These are phyloP conservation scores for Calycina herbarum DNA, from an alignment of 2,329 filamentous ascomycete genomes.

Conservation along the genomic window DNA sequence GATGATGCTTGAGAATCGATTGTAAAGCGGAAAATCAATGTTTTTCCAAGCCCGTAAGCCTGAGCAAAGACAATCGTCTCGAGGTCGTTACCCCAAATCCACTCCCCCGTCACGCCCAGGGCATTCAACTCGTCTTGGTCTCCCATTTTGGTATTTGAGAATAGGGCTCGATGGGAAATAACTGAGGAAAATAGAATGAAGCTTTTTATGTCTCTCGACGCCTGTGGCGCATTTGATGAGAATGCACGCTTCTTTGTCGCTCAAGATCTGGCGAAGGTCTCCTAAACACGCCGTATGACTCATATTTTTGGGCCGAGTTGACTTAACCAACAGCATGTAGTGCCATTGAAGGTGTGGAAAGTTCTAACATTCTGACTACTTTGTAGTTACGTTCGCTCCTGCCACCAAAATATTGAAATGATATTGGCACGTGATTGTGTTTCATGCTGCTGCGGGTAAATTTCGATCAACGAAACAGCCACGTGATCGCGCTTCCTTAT, in stretches of 20 bases:
- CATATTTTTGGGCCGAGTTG: background rate
- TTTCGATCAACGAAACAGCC: background rate
- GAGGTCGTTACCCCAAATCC: background rate
- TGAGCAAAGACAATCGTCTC: background rate
- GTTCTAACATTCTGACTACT: too few species aligned
- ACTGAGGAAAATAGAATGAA: background rate
- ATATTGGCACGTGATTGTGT: too few species aligned
- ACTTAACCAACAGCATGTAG: too few species aligned
- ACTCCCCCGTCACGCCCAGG: background rate
- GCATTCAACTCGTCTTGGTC: slow-evolving; percentile 1
- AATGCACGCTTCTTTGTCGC: background rate
- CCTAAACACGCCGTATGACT: background rate
- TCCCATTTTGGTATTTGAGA: background rate
- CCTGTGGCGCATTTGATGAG: background rate
- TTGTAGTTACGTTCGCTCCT: too few species aligned
- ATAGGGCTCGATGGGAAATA: background rate
- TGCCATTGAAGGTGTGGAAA: too few species aligned
- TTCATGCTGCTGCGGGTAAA: background rate
- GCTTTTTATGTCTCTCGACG: background rate
- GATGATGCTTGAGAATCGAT: background rate
- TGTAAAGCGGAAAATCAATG: background rate
- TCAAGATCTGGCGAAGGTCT: background rate
- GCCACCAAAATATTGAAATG: too few species aligned
- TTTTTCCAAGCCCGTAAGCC: background rate
- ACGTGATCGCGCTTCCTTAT: background rate